These are phyloP conservation scores for Coemansia sp. DNA, from an alignment of 192 early-diverging fungal genomes.

Conservation along the genomic window DNA sequence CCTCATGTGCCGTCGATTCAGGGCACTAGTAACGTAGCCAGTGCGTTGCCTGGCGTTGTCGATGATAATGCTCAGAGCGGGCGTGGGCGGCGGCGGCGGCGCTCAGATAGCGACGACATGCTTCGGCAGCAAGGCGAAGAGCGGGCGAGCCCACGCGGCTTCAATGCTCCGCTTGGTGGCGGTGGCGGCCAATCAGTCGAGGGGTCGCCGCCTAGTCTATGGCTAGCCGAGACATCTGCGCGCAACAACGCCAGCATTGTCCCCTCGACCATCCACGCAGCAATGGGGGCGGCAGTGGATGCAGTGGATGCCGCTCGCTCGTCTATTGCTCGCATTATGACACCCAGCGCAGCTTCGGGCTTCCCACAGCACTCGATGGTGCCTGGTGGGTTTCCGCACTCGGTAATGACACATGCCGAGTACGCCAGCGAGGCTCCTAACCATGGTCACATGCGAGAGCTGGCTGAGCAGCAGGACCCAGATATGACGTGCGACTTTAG, in stretches of 20 bases:
- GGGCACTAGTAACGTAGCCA: background rate
- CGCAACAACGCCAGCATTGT: conserved; percentile 19
- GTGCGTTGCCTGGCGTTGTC: background rate
- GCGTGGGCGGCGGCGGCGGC: conserved; percentile 39
- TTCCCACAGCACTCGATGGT: conserved; percentile 45
- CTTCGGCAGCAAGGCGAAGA: conserved; percentile 53
- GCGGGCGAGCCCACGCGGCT: conserved; percentile 55
- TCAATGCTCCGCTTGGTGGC: conserved; percentile 8
- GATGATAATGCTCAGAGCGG: background rate
- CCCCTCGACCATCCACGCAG: conserved; percentile 43
- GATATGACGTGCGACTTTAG: conserved; percentile 54
- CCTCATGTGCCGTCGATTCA: background rate
- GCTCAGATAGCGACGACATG: conserved; percentile 51
- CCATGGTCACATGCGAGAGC: conserved; percentile 33
- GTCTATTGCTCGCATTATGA: conserved; percentile 49
- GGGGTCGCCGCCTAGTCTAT: conserved; percentile 33
- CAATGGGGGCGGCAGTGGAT: conserved; percentile 41
- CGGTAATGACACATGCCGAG: background rate
- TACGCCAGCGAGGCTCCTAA: conserved; percentile 12
- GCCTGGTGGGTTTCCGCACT: conserved; percentile 35
- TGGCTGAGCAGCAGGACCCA: conserved; percentile 15
- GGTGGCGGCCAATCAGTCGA: conserved; percentile 1
- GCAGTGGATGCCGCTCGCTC: conserved; percentile 37
- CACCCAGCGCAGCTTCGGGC: conserved; percentile 19
- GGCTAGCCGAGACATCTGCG: conserved; percentile 41